Percentiles rank a stretch among this genome's conserved stretches.
These are phyloP conservation scores for Nemania sp. DNA, from an alignment of 2,329 filamentous ascomycete genomes.

Conservation along the genomic window DNA sequence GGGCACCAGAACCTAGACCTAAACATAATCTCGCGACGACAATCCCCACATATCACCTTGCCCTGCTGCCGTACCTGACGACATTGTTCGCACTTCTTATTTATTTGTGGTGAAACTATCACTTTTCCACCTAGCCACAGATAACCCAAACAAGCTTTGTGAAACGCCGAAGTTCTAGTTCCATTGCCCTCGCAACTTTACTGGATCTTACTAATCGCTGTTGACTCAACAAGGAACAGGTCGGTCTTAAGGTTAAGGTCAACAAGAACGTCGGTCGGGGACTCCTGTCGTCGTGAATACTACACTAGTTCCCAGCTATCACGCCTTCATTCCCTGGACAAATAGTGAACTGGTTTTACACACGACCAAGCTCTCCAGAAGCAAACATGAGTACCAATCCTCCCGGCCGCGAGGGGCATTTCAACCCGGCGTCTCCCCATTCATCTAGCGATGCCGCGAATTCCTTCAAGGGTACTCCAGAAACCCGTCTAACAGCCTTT, in stretches of 20 bases:
- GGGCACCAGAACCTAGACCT: background rate
- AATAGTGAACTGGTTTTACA: background rate
- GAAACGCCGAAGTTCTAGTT: background rate
- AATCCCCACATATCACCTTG: background rate
- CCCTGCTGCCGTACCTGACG: background rate
- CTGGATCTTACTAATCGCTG: background rate
- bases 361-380: background rate
- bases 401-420: slow-evolving; percentile 56
- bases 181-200: background rate
- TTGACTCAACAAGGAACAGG: background rate
- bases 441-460: slow-evolving; percentile 65
- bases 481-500: slow-evolving; percentile 72
- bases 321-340: background rate
- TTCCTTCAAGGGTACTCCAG: slow-evolving; percentile 72
- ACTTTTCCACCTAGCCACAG: background rate
- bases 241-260: background rate
- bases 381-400: slow-evolving; percentile 50
- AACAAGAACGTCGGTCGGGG: background rate
- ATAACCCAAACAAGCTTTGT: background rate
- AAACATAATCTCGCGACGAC: background rate
- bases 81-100: background rate
- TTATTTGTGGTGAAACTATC: background rate
- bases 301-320: background rate
- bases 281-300: background rate
- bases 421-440: slow-evolving; percentile 62